phyloP scores from a whole-genome alignment of 768 basidiomycete genomes.

The Filobasidium floriforme region DNA sequence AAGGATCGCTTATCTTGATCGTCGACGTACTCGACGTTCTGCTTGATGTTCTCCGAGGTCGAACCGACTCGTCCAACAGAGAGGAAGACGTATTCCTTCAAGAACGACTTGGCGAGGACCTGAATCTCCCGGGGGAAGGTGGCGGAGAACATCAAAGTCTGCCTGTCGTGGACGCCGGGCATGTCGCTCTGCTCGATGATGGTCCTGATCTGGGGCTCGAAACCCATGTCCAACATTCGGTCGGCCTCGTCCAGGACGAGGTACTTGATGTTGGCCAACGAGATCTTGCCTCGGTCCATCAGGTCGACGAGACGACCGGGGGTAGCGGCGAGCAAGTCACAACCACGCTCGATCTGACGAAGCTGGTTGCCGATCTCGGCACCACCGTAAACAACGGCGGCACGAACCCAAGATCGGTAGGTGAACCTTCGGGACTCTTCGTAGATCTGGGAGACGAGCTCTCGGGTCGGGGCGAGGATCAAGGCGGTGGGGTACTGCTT shows the following conservation, averaged over 20 bases:
- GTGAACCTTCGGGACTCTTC: constrained; percentile 98
- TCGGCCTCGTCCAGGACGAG: constrained; percentile 98
- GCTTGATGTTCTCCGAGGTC: constrained; percentile 98
- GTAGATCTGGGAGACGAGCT: constrained; percentile 97
- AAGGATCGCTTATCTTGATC: constrained; percentile 95
- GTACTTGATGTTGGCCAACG: constrained; percentile 90
- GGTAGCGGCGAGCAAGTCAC: constrained; percentile 92
- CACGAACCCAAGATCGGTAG: constrained; percentile 98
- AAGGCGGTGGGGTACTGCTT: constrained; percentile 96
- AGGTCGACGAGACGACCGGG: constrained; percentile 96
- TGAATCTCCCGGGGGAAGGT: constrained; percentile 99
- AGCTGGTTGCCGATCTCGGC: constrained; percentile 96
- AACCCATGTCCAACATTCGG: constrained; percentile 99
- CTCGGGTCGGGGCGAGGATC: constrained; percentile 94
- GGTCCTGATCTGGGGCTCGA: constrained; percentile 96
- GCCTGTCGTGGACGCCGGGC: constrained; percentile 83
- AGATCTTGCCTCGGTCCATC: constrained; percentile 95
- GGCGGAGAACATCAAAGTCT: constrained; percentile 99
- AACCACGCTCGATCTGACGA: constrained; percentile 87
- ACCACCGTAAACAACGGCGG: constrained; percentile 97
- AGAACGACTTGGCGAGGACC: constrained; percentile 40
- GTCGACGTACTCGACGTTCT: constrained; percentile 97
- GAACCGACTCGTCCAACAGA: constrained; percentile 97
- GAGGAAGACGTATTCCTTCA: constrained; percentile 87
- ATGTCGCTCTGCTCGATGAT: constrained; percentile 99